These are phyloP conservation scores for Annulohypoxylon truncatum DNA, from an alignment of 2,329 filamentous ascomycete genomes.

Conservation along the genomic window DNA sequence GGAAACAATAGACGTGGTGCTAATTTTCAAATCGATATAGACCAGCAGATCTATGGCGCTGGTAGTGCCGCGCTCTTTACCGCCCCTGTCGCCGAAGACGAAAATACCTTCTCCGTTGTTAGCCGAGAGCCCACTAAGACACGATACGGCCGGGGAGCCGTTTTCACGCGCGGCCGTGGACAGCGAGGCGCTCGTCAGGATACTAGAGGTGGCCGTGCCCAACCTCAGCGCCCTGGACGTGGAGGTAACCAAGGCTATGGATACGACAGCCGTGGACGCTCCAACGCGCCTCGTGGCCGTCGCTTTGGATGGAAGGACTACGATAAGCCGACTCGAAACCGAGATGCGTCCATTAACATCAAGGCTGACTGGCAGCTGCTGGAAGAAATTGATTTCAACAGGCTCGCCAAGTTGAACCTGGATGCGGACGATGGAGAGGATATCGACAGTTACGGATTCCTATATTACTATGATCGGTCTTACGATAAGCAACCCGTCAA, in stretches of 20 bases:
- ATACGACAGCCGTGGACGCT: slow-evolving; percentile 79
- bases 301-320: slow-evolving; percentile 99
- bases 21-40: slow-evolving; percentile 58
- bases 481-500: slow-evolving; percentile 96
- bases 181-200: slow-evolving; percentile 77
- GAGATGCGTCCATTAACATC: slow-evolving; percentile 95
- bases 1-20: slow-evolving; percentile 6
- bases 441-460: slow-evolving; percentile 93
- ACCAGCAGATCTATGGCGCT: slow-evolving; percentile 96
- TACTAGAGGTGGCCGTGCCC: slow-evolving; percentile 66
- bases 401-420: slow-evolving; percentile 93
- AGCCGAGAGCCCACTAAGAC: slow-evolving; percentile 91
- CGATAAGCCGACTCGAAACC: slow-evolving; percentile 96
- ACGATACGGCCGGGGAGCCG: slow-evolving; percentile 88
- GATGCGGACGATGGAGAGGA: slow-evolving; percentile 96
- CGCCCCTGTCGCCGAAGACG: slow-evolving; percentile 91
- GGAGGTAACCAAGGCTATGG: slow-evolving; percentile 72
- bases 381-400: slow-evolving; percentile 98
- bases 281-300: slow-evolving; percentile 78
- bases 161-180: slow-evolving; percentile 89
- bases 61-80: slow-evolving; percentile 89
- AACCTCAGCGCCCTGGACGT: slow-evolving; percentile 77
- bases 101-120: slow-evolving; percentile 97
- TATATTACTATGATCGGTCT: slow-evolving; percentile 96
- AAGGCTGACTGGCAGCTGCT: slow-evolving; percentile 95